Conservation (phyloP, 1,139 yeast species). For the Zygoascus sp. region DNA sequence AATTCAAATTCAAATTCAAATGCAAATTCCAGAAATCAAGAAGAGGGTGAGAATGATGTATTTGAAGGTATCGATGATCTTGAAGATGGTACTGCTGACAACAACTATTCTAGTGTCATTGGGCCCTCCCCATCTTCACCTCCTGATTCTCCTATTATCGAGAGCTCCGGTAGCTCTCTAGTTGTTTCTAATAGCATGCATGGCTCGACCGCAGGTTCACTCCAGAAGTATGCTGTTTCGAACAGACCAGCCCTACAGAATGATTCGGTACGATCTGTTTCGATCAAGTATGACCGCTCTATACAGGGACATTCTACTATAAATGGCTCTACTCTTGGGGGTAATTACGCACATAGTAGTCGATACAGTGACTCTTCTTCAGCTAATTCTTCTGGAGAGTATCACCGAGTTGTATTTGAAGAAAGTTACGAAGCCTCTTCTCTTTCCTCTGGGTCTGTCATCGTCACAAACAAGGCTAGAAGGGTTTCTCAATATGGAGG, state of each 20-base stretch:
- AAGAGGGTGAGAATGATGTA: conserved; percentile 20
- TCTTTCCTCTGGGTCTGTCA: conserved; percentile 4
- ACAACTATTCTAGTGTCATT: background rate
- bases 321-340: background rate
- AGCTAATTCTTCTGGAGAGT: background rate
- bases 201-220: background rate
- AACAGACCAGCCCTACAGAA: background rate
- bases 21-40: conserved; percentile 1
- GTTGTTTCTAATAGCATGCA: background rate
- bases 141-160: conserved; percentile 1
- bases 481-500: conserved; percentile 4
- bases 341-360: background rate
- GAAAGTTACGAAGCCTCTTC: background rate
- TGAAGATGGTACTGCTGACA: background rate
- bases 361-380: background rate
- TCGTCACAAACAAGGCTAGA: conserved; percentile 6
- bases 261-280: background rate
- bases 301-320: background rate
- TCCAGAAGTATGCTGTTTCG: background rate
- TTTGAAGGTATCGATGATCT: conserved; percentile 32
- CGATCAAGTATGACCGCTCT: background rate
- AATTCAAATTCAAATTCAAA: background rate
- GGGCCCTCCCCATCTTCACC: background rate
- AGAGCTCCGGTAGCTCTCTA: background rate
- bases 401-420: background rate